These are phyloP conservation scores for Stephania japonica DNA, from an alignment of 164 flowering plant genomes.

Conservation along the genomic window DNA sequence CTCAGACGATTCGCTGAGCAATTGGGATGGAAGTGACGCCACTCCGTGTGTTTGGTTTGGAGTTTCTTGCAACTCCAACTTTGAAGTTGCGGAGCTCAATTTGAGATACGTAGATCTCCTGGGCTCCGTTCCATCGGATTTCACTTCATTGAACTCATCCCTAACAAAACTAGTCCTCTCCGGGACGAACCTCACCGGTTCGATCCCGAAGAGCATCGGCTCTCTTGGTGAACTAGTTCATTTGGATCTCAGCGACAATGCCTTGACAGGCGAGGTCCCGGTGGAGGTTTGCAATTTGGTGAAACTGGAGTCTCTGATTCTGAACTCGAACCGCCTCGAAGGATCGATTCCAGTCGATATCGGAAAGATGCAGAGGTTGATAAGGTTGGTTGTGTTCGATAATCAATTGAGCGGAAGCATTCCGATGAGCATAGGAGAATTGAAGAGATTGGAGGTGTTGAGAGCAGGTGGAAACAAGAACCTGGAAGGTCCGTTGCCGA, in stretches of 20 bases:
- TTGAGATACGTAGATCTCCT: slow-evolving; percentile 51
- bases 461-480: slow-evolving; percentile 85
- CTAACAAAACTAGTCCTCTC: slow-evolving; percentile 43
- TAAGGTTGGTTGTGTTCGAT: slow-evolving; percentile 47
- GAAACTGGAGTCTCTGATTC: slow-evolving; percentile 39
- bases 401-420: slow-evolving; percentile 65
- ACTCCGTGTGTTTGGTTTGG: slow-evolving; percentile 69
- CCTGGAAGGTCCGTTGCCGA: slow-evolving; percentile 56
- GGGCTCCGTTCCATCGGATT: slow-evolving; percentile 44
- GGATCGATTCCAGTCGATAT: slow-evolving; percentile 54
- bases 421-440: slow-evolving; percentile 53
- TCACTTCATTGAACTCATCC: slow-evolving; percentile 32
- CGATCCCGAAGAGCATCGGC: slow-evolving; percentile 47
- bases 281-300: slow-evolving; percentile 39
- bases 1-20: slow-evolving; percentile 23
- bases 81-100: slow-evolving; percentile 39
- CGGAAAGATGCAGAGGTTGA: slow-evolving; percentile 52
- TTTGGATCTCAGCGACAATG: slow-evolving; percentile 63
- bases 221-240: slow-evolving; percentile 24
- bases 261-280: slow-evolving; percentile 59
- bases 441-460: slow-evolving; percentile 43
- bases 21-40: slow-evolving; percentile 41
- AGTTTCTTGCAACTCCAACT: slow-evolving; percentile 39
- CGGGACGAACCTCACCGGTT: slow-evolving; percentile 68
- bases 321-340: slow-evolving; percentile 54